Evolutionary conservation across 805 yeast genomes (phyloP).

Genomic region (Komagataella phaffii): DNA sequence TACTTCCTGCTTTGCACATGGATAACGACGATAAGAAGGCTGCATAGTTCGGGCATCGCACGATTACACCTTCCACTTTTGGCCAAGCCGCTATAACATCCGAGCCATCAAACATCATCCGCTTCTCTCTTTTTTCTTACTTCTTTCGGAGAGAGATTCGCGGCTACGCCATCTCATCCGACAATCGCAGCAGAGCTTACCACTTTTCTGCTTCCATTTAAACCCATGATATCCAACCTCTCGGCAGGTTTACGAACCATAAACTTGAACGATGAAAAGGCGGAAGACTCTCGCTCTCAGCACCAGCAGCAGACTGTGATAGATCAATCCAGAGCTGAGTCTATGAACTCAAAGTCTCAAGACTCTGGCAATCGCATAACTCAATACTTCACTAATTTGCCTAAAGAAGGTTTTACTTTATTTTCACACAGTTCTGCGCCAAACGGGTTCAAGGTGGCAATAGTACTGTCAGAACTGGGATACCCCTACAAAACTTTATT

Average conservation of each 20-base stretch:
- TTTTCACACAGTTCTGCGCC: conserved; percentile 84
- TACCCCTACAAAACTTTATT: conserved; percentile 70
- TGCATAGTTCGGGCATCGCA: neutral
- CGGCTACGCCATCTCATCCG: neutral
- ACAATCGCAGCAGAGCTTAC: neutral
- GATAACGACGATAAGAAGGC: neutral
- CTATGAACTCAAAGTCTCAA: neutral
- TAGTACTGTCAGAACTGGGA: conserved; percentile 72
- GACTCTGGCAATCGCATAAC: conserved; percentile 32
- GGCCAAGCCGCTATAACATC: too few relatives aligned
- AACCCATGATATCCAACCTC: conserved; percentile 21
- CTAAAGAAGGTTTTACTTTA: conserved; percentile 71
- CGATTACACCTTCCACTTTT: neutral
- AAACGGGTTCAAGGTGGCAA: conserved; percentile 92
- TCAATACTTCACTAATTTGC: conserved; percentile 62
- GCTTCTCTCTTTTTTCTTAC: neutral
- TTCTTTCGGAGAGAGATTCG: neutral
- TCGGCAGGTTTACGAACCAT: conserved; percentile 25
- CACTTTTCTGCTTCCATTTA: neutral
- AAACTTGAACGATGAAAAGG: conserved; percentile 14
- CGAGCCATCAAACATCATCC: neutral
- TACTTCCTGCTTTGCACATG: neutral
- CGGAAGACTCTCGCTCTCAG: conserved; percentile 2
- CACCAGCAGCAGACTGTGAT: conserved; percentile 1
- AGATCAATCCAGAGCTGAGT: neutral